A percentile compares a stretch with the other conserved stretches of the same genome.
Evolutionary conservation across 1,284 basidiomycete genomes (phyloP).

Genomic region (Hemileia vastatrix): DNA sequence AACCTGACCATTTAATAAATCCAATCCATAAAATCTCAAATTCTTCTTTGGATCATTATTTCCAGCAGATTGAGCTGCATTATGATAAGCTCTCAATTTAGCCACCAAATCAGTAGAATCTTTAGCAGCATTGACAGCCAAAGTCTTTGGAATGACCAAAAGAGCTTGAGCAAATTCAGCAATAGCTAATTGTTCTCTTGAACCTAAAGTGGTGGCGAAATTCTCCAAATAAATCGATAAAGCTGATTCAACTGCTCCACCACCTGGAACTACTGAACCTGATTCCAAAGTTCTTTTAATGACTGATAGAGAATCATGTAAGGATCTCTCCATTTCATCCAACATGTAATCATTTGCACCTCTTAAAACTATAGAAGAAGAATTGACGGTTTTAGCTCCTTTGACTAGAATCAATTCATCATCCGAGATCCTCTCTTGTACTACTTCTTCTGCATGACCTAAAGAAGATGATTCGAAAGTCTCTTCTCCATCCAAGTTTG

Average conservation of each 20-base stretch:
- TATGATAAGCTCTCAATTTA: slow-evolving; percentile 93
- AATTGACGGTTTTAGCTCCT: slow-evolving; percentile 92
- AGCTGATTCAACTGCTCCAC: slow-evolving; percentile 93
- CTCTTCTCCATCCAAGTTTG: slow-evolving; percentile 95
- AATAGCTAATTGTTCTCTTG: slow-evolving; percentile 93
- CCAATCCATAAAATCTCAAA: slow-evolving; percentile 84
- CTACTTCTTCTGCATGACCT: slow-evolving; percentile 84
- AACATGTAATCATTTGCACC: slow-evolving; percentile 97
- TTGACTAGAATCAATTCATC: slow-evolving; percentile 96
- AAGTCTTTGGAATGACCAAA: slow-evolving; percentile 88
- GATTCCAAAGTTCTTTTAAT: slow-evolving; percentile 97
- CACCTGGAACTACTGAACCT: slow-evolving; percentile 91
- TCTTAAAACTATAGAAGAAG: slow-evolving; percentile 81
- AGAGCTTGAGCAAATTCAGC: slow-evolving; percentile 93
- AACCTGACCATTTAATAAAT: slow-evolving; percentile 85
- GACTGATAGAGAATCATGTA: slow-evolving; percentile 89
- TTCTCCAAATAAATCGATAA: slow-evolving; percentile 97
- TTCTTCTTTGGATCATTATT: slow-evolving; percentile 85
- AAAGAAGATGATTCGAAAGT: slow-evolving; percentile 86
- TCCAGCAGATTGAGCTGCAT: slow-evolving; percentile 79
- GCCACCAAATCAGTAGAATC: slow-evolving; percentile 96
- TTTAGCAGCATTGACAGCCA: slow-evolving; percentile 96
- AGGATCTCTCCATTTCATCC: slow-evolving; percentile 96
- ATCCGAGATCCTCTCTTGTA: slow-evolving; percentile 91
- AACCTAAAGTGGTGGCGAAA: slow-evolving; percentile 94